Evolutionary conservation across 1,284 basidiomycete species (phyloP).

Genomic region (Trichosporon ovoides): DNA sequence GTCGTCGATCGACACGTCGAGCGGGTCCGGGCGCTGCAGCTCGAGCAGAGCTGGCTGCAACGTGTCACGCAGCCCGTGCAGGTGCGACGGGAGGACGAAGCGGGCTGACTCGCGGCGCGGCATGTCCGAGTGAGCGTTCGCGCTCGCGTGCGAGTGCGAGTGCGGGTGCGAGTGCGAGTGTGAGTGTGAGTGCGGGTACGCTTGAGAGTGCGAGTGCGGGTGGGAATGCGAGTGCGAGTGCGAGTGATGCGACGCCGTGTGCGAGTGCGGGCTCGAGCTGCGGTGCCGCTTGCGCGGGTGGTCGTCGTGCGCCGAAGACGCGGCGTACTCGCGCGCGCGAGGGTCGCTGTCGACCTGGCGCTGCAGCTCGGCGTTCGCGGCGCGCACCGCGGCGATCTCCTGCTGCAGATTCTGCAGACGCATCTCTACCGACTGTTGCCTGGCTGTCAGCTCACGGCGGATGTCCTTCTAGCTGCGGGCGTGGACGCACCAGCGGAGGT

Average conservation of each 20-base stretch:
- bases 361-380: slow-evolving; percentile 13
- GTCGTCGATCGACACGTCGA: slow-evolving; percentile 19
- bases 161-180: neutral
- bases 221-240: too few species aligned
- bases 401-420: slow-evolving; percentile 6
- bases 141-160: neutral
- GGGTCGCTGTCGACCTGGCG: slow-evolving; percentile 1
- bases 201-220: too few species aligned
- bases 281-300: neutral
- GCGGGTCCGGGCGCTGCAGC: slow-evolving; percentile 12
- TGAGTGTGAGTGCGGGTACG: neutral
- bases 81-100: slow-evolving; percentile 8
- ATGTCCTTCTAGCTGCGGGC: neutral
- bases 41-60: slow-evolving; percentile 9
- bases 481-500: slow-evolving; percentile 16
- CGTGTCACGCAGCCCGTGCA: slow-evolving; percentile 11
- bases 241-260: too few species aligned
- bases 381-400: slow-evolving; percentile 15
- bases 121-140: neutral
- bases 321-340: neutral
- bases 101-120: neutral
- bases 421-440: slow-evolving; percentile 21
- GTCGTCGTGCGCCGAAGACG: neutral
- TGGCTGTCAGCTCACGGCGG: neutral
- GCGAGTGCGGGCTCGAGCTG: neutral